Base-by-base conservation (phyloP, 371 early-diverging fungal genomes). In the Mucor indicus region DNA sequence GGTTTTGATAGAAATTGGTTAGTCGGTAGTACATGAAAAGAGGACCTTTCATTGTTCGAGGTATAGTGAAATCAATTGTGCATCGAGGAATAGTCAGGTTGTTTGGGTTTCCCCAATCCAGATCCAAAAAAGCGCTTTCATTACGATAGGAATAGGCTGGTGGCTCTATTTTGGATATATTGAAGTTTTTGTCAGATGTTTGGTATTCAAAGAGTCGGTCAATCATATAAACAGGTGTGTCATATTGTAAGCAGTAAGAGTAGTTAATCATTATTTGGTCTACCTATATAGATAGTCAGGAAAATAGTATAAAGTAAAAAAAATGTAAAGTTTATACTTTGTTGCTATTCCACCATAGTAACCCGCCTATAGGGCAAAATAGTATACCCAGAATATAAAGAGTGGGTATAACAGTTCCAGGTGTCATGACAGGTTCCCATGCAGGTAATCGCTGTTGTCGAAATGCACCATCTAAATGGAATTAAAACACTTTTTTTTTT, bases 1-100 rank as follows among this genome's bases (percentile, higher is more conserved):
- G 93, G 72, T 98, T 98, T 71, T 99, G 99, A 68, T 95, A 99
- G 70, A 99, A 99, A 64, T 96, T 91, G 33, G 96, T 92, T 45
- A 99, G 77, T 38, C 93, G 81, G 63, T 96, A 96, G 73, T 97
- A 98, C 57, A 98, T 59, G 62, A 87, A 95, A 27, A 98, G 85
- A 2, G 94, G 93, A 0, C 80, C 73, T 44, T 78, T 76, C 75
- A 98, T 68, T 39, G 77, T 72, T 21, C 44, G 56, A 0, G 85
- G 86, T 21, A 96, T 55, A 13, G 70, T 69, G 59, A 96, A 92
- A 44, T 81, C 75, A 56, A 98, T 64, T 3, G 84, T 75, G 73
- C 98, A 98, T 4, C 60, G 72, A 30, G 64, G 57, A 9, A 76
- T 68, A 0, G 50, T 55, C 4, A 72, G 22, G n/a, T 67, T 49